Percentiles rank a stretch among this genome's conserved stretches.
These are phyloP conservation scores for Phaeosphaeriaceae sp. DNA, from an alignment of 2,329 filamentous ascomycete species.

Conservation along the genomic window DNA sequence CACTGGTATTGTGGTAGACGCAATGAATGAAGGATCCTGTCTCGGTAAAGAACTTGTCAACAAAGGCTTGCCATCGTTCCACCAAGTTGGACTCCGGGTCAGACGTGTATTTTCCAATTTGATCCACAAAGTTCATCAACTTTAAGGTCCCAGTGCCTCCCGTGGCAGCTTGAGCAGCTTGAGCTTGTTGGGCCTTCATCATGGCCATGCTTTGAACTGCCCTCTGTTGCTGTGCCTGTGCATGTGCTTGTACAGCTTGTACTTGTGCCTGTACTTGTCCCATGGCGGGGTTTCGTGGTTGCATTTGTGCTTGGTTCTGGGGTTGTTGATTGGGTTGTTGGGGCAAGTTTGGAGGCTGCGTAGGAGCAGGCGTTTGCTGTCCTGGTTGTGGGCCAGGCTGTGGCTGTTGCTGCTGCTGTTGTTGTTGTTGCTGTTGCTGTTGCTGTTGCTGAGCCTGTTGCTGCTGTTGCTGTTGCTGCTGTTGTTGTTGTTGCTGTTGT, in stretches of 20 bases:
- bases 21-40: constrained; percentile 78
- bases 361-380: constrained; percentile 50
- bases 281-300: constrained; percentile 47
- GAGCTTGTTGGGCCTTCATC: constrained; percentile 39
- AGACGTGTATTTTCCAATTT: constrained; percentile 60
- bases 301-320: constrained; percentile 35
- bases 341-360: constrained; percentile 44
- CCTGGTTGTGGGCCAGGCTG: constrained; percentile 50
- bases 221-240: constrained; percentile 16
- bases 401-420: neutral
- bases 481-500: constrained; percentile 10
- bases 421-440: neutral
- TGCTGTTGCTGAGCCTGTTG: constrained; percentile 9
- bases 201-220: constrained; percentile 36
- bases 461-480: constrained; percentile 40
- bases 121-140: constrained; percentile 63
- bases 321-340: constrained; percentile 43
- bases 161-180: constrained; percentile 14
- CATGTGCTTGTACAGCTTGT: constrained; percentile 31
- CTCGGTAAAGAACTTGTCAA: constrained; percentile 79
- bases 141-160: constrained; percentile 55
- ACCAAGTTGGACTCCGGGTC: constrained; percentile 63
- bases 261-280: constrained; percentile 44
- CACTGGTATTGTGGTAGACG: constrained; percentile 60
- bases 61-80: constrained; percentile 79